These are phyloP conservation scores for Colletotrichum melonis DNA, from an alignment of 2,329 filamentous ascomycete species.

Conservation along the genomic window DNA sequence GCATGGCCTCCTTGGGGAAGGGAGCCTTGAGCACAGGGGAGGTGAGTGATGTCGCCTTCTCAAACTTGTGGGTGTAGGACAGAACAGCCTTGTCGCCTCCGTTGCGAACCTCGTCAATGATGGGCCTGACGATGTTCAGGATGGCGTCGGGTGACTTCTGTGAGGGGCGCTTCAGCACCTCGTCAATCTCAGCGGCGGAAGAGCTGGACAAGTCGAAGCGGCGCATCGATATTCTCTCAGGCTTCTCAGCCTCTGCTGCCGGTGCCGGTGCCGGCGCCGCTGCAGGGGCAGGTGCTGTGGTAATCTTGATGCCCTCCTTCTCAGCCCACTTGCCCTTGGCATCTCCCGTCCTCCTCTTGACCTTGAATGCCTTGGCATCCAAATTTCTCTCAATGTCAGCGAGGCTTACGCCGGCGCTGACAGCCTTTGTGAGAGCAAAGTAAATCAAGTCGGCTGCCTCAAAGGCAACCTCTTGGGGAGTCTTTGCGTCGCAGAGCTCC, in stretches of 20 bases:
- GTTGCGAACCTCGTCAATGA: slow-evolving; percentile 86
- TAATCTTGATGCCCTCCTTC: slow-evolving; percentile 76
- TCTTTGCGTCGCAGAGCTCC: slow-evolving; percentile 89
- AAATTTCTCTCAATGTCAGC: slow-evolving; percentile 93
- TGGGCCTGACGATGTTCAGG: slow-evolving; percentile 89
- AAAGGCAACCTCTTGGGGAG: slow-evolving; percentile 86
- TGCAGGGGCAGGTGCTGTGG: slow-evolving; percentile 40
- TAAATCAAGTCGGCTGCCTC: slow-evolving; percentile 97
- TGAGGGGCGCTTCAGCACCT: slow-evolving; percentile 86
- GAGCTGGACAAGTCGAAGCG: slow-evolving; percentile 77
- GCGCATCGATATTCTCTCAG: slow-evolving; percentile 81
- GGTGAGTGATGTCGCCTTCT: slow-evolving; percentile 91
- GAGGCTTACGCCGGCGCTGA: slow-evolving; percentile 84
- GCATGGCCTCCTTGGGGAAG: slow-evolving; percentile 87
- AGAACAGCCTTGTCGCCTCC: slow-evolving; percentile 90
- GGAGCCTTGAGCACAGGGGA: slow-evolving; percentile 91
- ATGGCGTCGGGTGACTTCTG: slow-evolving; percentile 96
- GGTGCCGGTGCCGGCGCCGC: slow-evolving; percentile 46
- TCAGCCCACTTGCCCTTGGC: slow-evolving; percentile 94
- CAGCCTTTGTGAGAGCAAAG: slow-evolving; percentile 92
- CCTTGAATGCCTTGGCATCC: slow-evolving; percentile 94
- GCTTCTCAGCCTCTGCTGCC: slow-evolving; percentile 51
- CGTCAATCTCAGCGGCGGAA: slow-evolving; percentile 72
- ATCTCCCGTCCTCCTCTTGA: slow-evolving; percentile 92
- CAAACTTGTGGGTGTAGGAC: slow-evolving; percentile 97